Percentiles rank a stretch among this genome's conserved stretches.
These are phyloP conservation scores for Starmerella etchellsii DNA, from an alignment of 805 yeast genomes.

Conservation along the genomic window DNA sequence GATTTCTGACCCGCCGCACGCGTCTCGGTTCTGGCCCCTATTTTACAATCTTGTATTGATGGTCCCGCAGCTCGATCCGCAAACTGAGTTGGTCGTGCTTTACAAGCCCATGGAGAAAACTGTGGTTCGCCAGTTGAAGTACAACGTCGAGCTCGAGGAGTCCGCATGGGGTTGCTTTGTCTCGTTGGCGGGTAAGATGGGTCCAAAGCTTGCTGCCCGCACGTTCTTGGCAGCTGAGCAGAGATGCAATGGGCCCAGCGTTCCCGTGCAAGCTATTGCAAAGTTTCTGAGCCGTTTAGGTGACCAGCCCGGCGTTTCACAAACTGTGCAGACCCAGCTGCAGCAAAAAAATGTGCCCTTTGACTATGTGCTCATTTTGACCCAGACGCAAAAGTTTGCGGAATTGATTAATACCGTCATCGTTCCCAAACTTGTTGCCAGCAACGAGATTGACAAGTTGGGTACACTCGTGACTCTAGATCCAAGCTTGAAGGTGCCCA, in stretches of 20 bases:
- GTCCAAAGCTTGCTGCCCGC: background rate
- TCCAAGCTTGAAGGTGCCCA: background rate
- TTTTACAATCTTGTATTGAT: conserved; percentile 17
- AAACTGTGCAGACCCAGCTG: conserved; percentile 4
- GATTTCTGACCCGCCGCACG: conserved; percentile 10
- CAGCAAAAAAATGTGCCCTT: conserved; percentile 1
- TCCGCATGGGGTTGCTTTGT: conserved; percentile 23
- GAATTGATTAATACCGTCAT: background rate
- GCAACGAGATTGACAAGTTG: conserved; percentile 1
- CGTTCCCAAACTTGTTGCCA: background rate
- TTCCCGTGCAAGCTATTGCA: conserved; percentile 6
- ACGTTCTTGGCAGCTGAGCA: conserved; percentile 12
- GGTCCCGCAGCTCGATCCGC: conserved; percentile 8
- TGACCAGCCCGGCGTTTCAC: background rate
- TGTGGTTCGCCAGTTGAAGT: conserved; percentile 5
- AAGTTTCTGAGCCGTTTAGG: conserved; percentile 8
- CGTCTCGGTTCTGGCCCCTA: conserved; percentile 19
- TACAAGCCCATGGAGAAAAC: conserved; percentile 11
- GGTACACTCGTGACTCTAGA: background rate
- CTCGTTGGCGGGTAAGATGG: conserved; percentile 14
- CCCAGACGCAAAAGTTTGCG: conserved; percentile 5
- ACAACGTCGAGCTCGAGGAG: conserved; percentile 16
- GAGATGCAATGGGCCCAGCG: conserved; percentile 5
- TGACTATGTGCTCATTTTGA: conserved; percentile 5
- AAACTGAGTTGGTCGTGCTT: conserved; percentile 8